A percentile compares a stretch with the other conserved stretches of the same genome.
phyloP scores from a whole-genome alignment of 179 eudicot genomes.

The Sideroxylon spinosum region DNA sequence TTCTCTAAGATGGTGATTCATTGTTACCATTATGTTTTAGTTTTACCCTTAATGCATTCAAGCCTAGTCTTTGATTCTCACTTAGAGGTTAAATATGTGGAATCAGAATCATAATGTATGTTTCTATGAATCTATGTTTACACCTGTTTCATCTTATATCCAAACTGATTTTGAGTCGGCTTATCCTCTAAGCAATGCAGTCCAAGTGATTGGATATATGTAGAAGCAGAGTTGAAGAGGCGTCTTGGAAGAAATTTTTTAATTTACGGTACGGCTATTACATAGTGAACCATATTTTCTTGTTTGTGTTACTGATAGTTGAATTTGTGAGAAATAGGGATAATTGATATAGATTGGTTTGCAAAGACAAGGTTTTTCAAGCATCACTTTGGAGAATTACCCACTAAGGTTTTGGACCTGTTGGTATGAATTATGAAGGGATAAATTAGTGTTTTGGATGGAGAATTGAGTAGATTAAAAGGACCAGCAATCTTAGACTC shows the following conservation, averaged over 20 bases:
- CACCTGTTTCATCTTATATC: constrained; percentile 1
- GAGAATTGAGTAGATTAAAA: neutral
- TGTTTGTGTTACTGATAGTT: neutral
- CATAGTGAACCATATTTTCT: neutral
- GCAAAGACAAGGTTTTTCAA: neutral
- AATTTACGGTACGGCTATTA: constrained; percentile 59
- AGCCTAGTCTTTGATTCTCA: neutral
- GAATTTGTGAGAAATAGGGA: neutral
- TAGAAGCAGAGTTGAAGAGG: constrained; percentile 83
- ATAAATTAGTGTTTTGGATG: neutral
- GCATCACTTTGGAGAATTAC: neutral
- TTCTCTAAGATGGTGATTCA: neutral
- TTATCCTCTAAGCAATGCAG: constrained; percentile 42
- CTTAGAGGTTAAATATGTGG: neutral
- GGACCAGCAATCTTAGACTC: neutral
- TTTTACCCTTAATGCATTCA: neutral
- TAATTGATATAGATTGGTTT: neutral
- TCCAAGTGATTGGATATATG: constrained; percentile 98
- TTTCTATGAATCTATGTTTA: neutral
- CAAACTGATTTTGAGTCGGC: constrained; percentile 14
- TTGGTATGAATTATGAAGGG: neutral
- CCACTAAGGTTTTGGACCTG: too few relatives aligned
- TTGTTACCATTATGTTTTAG: neutral
- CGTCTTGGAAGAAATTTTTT: constrained; percentile 79
- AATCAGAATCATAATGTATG: neutral